phyloP scores from a whole-genome alignment of 1,284 basidiomycete genomes.

The Heterobasidion occidentale region DNA sequence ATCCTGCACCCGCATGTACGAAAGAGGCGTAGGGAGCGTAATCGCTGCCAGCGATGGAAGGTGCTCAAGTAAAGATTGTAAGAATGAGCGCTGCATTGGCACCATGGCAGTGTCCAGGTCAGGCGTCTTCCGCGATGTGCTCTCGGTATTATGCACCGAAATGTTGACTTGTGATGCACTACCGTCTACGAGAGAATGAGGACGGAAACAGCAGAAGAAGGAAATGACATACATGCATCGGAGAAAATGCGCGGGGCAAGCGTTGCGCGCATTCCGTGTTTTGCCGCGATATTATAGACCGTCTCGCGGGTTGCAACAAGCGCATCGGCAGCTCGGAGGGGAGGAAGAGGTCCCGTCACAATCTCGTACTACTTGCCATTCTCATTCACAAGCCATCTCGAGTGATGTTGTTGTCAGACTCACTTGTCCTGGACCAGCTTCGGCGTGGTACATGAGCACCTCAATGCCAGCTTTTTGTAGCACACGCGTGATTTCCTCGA shows the following conservation, averaged over 20 bases:
- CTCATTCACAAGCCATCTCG: neutral
- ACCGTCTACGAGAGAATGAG: slow-evolving; percentile 26
- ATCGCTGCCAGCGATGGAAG: slow-evolving; percentile 49
- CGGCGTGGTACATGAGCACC: slow-evolving; percentile 48
- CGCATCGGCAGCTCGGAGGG: slow-evolving; percentile 59
- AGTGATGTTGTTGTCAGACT: slow-evolving; percentile 4
- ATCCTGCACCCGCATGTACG: slow-evolving; percentile 56
- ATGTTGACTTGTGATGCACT: slow-evolving; percentile 55
- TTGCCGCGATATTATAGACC: slow-evolving; percentile 54
- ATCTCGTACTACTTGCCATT: slow-evolving; percentile 43
- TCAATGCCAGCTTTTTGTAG: slow-evolving; percentile 38
- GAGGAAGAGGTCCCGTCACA: slow-evolving; percentile 55
- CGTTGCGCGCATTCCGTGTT: slow-evolving; percentile 57
- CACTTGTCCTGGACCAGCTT: slow-evolving; percentile 65
- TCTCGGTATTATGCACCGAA: slow-evolving; percentile 37
- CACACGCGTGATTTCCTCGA: slow-evolving; percentile 46
- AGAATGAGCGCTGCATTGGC: slow-evolving; percentile 26
- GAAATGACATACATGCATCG: slow-evolving; percentile 28
- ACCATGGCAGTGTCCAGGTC: slow-evolving; percentile 16
- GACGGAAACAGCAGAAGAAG: neutral
- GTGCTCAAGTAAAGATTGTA: slow-evolving; percentile 37
- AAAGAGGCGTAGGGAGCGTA: slow-evolving; percentile 49
- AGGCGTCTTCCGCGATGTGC: neutral
- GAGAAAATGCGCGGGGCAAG: slow-evolving; percentile 49
- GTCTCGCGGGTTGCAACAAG: slow-evolving; percentile 59